Evolutionary conservation across 495 filamentous ascomycete species (phyloP), one percentile per base, ranked within the genome.

Genomic region (Elaphomyces granulatus): DNA sequence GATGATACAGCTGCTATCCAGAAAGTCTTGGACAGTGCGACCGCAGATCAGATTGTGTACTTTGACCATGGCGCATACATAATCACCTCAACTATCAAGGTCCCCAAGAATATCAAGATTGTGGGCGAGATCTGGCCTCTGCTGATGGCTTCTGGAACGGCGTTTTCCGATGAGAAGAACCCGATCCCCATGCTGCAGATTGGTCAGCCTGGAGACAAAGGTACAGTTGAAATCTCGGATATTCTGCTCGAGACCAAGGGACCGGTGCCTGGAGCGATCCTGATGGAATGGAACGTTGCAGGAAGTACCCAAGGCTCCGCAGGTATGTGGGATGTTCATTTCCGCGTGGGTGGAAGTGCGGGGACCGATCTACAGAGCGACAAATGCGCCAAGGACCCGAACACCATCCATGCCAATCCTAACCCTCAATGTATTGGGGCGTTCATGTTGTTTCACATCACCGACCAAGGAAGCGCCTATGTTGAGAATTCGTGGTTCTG

Each of bases 401-500:
- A 63, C 23, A 57, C 65, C 21, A 69, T 66, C 17, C 41, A 43
- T 20, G 70, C 71, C 32, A 63, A 57, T 3, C 66, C 76, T 20
- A 67, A 74, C 42, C 18, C 53, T 14, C 49, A 72, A 30, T 90
- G 83, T 52, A 68, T 82, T 35, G 83, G 77, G 19, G 69, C 84
- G 9, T 90, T 90, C 69, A 64, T 93, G 62, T 72, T 88, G 40
- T 61, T 96, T 15, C 86, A 93, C 55, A 60, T 94, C 28, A 83
- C 83, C 3, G 50, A 70, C 34, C 64, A 74, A 18, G 83, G 71
- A 4, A 78, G 72, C 38, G 72, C 78, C 12, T 93, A 94, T 57
- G 59, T 93, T 35, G 88, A 94, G 63, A 95, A 96, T 61, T 77
- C 74, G 32, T 96, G 88, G 88, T 82, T 80, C 59, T 96, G 88